Percentiles rank a stretch among this genome's conserved stretches.
These are phyloP conservation scores for Citrus medica DNA, from an alignment of 345 rosid genomes.

Conservation along the genomic window DNA sequence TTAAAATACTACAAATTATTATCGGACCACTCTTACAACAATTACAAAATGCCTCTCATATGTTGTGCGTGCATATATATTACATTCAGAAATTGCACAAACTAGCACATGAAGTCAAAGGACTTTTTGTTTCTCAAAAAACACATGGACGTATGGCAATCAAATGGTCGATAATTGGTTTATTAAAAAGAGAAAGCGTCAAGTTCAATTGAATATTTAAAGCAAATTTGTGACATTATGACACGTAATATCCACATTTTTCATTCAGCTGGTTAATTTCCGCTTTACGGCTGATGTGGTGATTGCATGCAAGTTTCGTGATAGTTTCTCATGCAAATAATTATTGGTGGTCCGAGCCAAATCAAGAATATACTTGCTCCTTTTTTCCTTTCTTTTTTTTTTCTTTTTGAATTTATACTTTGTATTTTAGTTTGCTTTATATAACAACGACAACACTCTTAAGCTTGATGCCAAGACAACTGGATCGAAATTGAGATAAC, in stretches of 20 bases:
- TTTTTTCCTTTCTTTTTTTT: not conserved
- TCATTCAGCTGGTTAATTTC: not conserved
- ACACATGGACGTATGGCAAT: not conserved
- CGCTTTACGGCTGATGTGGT: not conserved
- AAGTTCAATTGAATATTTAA: not conserved
- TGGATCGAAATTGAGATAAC: not conserved
- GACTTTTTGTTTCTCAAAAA: not conserved
- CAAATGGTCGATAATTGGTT: not conserved
- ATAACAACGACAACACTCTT: not conserved
- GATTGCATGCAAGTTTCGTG: slow-evolving; percentile 1
- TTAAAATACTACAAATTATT: no score
- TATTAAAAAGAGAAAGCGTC: not conserved
- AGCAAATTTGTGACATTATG: not conserved
- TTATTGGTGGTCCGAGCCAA: not conserved
- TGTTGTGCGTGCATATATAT: no score
- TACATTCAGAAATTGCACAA: not conserved
- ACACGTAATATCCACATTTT: not conserved
- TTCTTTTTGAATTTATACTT: not conserved
- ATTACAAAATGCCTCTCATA: no score
- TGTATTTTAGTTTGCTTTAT: not conserved
- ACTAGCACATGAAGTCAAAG: not conserved
- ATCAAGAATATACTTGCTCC: no score
- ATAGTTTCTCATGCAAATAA: not conserved
- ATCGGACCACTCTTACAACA: no score
- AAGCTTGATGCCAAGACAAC: not conserved